These are phyloP conservation scores for Daedaleopsis nitida DNA, from an alignment of 768 basidiomycete genomes.

Conservation along the genomic window DNA sequence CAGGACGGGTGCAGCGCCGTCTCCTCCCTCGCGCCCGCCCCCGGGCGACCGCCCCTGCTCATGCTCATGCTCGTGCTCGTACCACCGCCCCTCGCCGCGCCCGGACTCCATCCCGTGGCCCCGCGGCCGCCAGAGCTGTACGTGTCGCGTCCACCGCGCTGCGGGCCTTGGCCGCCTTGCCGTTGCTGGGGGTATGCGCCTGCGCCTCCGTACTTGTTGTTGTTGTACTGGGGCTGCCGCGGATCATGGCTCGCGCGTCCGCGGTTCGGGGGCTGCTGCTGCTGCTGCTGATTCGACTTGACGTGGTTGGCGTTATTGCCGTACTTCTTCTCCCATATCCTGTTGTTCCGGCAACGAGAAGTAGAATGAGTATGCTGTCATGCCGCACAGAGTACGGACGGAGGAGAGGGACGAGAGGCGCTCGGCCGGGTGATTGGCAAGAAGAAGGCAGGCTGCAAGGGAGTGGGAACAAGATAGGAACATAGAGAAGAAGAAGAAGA, in stretches of 20 bases:
- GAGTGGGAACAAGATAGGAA: not conserved
- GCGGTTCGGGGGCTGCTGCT: not conserved
- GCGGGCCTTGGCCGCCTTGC: not conserved
- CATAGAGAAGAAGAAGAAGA: too few relatives aligned
- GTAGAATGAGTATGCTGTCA: not conserved
- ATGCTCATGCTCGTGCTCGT: slow-evolving; percentile 22
- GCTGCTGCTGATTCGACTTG: slow-evolving; percentile 51
- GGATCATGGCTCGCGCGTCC: slow-evolving; percentile 2
- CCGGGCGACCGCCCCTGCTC: slow-evolving; percentile 4
- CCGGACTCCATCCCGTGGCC: not conserved
- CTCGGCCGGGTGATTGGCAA: not conserved
- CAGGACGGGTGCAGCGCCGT: slow-evolving; percentile 88
- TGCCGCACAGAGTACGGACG: not conserved
- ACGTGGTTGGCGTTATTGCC: slow-evolving; percentile 91
- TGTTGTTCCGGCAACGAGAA: slow-evolving; percentile 31
- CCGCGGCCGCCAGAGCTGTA: not conserved
- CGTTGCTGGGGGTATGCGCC: not conserved
- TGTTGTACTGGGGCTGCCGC: not conserved
- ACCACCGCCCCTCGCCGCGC: slow-evolving; percentile 13
- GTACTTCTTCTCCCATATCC: slow-evolving; percentile 98
- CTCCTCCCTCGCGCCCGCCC: slow-evolving; percentile 22
- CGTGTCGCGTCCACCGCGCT: not conserved
- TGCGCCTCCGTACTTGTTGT: not conserved
- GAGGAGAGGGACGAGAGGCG: not conserved
- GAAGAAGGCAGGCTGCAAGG: slow-evolving; percentile 9